phyloP scores from a whole-genome alignment of 768 basidiomycete genomes.

The Crucibulum laeve region DNA sequence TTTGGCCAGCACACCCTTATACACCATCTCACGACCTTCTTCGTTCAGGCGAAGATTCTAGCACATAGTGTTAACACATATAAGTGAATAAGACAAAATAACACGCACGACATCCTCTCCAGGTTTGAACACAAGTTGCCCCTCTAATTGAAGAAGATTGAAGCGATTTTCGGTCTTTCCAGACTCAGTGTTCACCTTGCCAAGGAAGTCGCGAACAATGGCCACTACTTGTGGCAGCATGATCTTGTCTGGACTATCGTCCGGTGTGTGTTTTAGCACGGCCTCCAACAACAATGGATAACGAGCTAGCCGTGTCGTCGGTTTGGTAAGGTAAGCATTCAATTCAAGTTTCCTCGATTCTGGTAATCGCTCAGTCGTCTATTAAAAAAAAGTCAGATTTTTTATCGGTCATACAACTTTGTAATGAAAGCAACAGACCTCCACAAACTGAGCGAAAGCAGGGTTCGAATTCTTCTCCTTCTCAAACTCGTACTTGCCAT shows the following conservation, averaged over 20 bases:
- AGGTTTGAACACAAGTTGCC: constrained; percentile 84
- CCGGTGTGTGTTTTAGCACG: constrained; percentile 87
- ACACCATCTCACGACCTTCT: constrained; percentile 86
- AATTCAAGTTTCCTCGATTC: constrained; percentile 96
- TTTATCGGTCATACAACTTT: not conserved
- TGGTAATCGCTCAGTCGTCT: constrained; percentile 84
- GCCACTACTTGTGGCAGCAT: constrained; percentile 72
- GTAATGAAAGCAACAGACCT: constrained; percentile 49
- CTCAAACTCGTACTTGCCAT: constrained; percentile 99
- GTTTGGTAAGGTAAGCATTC: constrained; percentile 97
- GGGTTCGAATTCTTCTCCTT: constrained; percentile 94
- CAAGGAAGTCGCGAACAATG: constrained; percentile 78
- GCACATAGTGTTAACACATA: constrained; percentile 2
- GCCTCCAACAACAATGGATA: constrained; percentile 93
- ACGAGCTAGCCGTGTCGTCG: constrained; percentile 94
- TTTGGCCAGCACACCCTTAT: constrained; percentile 87
- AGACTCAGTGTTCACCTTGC: constrained; percentile 86
- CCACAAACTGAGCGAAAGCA: constrained; percentile 92
- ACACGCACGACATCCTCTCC: constrained; percentile 83
- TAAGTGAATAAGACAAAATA: constrained; percentile 2
- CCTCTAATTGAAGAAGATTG: constrained; percentile 90
- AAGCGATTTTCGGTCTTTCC: constrained; percentile 96
- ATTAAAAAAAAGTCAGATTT: not conserved
- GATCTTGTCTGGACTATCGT: constrained; percentile 83
- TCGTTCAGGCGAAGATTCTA: constrained; percentile 86